Conservation (phyloP, 208 protist species). For the Leishmania major region DNA sequence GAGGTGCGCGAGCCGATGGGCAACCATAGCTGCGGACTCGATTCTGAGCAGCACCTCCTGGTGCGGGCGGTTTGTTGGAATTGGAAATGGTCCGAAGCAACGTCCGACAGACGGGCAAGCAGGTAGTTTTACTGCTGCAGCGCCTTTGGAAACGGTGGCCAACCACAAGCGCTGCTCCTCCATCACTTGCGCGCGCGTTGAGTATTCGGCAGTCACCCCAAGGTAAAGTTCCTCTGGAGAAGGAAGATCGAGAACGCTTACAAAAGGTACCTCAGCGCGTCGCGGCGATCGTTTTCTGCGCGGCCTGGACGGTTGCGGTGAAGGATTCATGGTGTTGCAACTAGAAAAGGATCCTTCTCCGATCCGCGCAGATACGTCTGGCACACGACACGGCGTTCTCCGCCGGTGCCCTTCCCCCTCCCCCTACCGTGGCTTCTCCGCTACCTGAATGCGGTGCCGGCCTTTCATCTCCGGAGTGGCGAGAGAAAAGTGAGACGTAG, state of each 20-base stretch:
- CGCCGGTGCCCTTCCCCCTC: not conserved
- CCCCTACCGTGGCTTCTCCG: not conserved
- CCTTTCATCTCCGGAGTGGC: not conserved
- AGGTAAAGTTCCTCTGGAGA: slow-evolving; percentile 5
- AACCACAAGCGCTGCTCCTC: slow-evolving; percentile 4
- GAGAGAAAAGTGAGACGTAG: not conserved
- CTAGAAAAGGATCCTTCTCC: not conserved
- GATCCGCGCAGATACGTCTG: not conserved
- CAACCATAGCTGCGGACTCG: not conserved
- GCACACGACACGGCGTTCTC: not conserved
- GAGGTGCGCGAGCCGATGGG: slow-evolving; percentile 5
- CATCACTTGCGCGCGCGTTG: not conserved
- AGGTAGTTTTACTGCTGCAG: not conserved
- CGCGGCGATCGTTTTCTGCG: not conserved
- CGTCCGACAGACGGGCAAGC: not conserved
- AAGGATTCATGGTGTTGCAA: not conserved
- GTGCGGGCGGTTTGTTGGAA: not conserved
- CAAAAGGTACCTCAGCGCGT: not conserved
- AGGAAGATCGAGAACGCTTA: slow-evolving; percentile 4
- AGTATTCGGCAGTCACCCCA: not conserved
- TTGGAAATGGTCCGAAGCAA: not conserved
- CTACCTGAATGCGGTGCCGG: not conserved
- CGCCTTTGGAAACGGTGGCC: not conserved
- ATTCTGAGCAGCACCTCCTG: slow-evolving; percentile 1
- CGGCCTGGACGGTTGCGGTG: not conserved